Evolutionary conservation across 768 basidiomycete genomes (phyloP), one percentile per base, ranked within the genome.

Genomic region (Pleurotus platypus): DNA sequence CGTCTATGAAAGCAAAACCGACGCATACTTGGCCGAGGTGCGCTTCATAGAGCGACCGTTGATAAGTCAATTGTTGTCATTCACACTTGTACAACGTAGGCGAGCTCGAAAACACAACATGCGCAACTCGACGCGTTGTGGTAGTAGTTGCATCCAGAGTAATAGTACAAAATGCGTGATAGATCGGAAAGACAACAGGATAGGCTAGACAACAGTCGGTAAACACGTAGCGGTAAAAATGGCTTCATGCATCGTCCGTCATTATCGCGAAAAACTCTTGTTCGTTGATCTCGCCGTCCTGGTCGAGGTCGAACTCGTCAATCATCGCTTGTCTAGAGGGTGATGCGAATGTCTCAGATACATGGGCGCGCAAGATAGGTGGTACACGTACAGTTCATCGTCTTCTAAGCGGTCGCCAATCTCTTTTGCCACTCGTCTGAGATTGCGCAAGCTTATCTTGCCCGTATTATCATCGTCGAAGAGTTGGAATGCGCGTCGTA

Each of bases 261-360:
- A 98, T 94, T 70, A 98, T 96, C 45, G 91, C 89, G 64, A 95
- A 86, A 75, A 99, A 98, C 71, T 99, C 97, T 67, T 92, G 86
- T 69, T 95, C 90, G 67, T 86, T 94, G 70, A 98, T 98, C 75
- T 96, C 96, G 26, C 95, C 94, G 63, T 99, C 97, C 69, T 94
- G 89, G 75, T 99, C 97, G 22, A 99, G 84, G 72, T 99, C 97
- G 68, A 99, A 99, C 73, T 99, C 97, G 65, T 99, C 97, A 67
- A 99, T 99, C 97, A 99, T 99, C 20, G 97, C 97, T 85, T 98
- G 94, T 63, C 96, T 98, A 63, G 24, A 46, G 38, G 35, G 26
- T 51, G 27, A 27, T 42, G 11, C 11, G 30, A 18, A 50, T 13
- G 38, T 24, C 7, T 22, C 43, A 55, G 57, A 38, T 30, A 53